Evolutionary conservation across 2,329 filamentous ascomycete genomes (phyloP), one percentile per base, ranked within the genome.

Genomic region (Aureobasidium sp.): DNA sequence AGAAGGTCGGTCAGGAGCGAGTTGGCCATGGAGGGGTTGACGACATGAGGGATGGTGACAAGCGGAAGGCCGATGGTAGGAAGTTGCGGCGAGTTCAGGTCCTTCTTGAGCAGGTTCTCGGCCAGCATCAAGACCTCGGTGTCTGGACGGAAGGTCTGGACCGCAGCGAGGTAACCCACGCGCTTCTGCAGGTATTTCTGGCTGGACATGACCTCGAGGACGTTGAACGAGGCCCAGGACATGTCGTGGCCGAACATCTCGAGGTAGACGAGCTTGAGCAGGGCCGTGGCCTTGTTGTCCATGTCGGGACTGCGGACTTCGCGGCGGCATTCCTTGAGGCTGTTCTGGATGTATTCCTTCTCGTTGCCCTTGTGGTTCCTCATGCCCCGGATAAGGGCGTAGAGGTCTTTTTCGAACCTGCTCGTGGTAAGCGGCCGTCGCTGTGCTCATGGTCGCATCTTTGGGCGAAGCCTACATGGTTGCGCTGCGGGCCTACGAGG

Each of bases 171-270:
- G 73, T 99, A 99, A 61, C 93, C 94, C 46, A 96, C 90, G 65
- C 93, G 84, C 76, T 99, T 99, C 75, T 96, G 93, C 66, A 91
- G 83, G 73, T 95, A 95, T 73, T 96, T 97, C 50, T 88, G 81
- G 40, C 90, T 95, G 38, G 92, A 95, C 94, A 99, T 99, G 76
- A 99, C 94, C 77, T 99, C 94, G 50, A 99, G 86, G 57, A 97
- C 93, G 73, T 99, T 90, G 76, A 99, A 99, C 13, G 92, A 92
- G 4, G 94, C 94, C 94, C 94, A 99, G 3, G 93, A 96, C 94
- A 99, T 99, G 75, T 97, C 94, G 73, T 97, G 89, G 15, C 94
- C 94, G 67, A 97, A 92, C 94, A 99, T 99, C 74, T 99, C 94
- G 66, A 99, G 84, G 73, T 99, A 99, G 57, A 96, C 87, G 68